Conservation (phyloP, 2,329 filamentous ascomycete genomes). For the Ophiostoma novo-ulmi region DNA sequence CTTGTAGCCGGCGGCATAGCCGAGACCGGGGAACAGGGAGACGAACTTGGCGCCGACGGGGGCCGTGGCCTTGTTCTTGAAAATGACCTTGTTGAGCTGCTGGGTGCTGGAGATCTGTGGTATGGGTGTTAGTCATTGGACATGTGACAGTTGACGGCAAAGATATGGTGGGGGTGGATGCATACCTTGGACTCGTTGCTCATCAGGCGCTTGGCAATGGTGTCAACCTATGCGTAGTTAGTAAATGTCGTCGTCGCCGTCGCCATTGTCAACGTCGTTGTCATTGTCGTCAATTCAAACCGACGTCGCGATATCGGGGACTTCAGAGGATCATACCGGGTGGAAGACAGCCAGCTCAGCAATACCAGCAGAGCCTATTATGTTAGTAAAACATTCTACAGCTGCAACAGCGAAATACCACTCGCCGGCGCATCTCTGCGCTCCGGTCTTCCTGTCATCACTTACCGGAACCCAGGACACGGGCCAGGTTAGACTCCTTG, state of each 20-base stretch:
- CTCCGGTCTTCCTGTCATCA: not conserved
- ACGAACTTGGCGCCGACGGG: constrained; percentile 73
- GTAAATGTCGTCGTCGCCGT: not conserved
- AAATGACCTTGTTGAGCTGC: constrained; percentile 85
- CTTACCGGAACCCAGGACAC: constrained; percentile 85
- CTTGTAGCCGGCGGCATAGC: constrained; percentile 98
- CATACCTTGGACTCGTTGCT: constrained; percentile 80
- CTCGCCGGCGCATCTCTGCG: not conserved
- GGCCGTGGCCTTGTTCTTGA: constrained; percentile 79
- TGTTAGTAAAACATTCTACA: not conserved
- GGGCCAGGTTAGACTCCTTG: constrained; percentile 83
- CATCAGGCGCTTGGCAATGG: constrained; percentile 98
- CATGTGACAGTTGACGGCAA: not conserved
- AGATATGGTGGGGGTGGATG: constrained; percentile 25
- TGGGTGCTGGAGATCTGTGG: constrained; percentile 50
- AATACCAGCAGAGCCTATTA: constrained; percentile 79
- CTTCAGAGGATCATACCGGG: constrained; percentile 54
- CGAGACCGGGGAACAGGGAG: constrained; percentile 92
- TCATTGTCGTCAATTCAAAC: no score
- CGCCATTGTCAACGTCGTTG: no score
- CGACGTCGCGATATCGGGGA: not conserved
- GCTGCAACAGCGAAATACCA: not conserved
- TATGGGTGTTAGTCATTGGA: not conserved
- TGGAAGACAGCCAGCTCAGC: constrained; percentile 91
- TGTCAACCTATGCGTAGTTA: constrained; percentile 68